Evolutionary conservation across 2,329 filamentous ascomycete genomes (phyloP).

Genomic region (Akanthomyces dipterigenus): DNA sequence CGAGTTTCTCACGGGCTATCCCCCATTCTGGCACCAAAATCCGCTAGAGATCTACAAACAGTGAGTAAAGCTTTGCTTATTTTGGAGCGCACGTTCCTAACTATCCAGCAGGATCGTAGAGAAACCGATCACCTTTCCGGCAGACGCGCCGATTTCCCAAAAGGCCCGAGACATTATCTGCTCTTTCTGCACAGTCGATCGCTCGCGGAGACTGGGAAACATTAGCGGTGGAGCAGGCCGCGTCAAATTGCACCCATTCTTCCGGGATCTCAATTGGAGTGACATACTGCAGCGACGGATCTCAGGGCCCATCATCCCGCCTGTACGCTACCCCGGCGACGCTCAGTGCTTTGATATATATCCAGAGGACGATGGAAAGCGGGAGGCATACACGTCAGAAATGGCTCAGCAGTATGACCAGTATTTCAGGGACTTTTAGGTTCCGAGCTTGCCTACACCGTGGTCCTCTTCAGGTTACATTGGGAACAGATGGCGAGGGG

Average conservation of each 20-base stretch:
- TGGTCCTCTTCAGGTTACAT: not conserved
- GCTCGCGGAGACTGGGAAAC: slow-evolving; percentile 71
- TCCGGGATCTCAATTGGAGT: slow-evolving; percentile 66
- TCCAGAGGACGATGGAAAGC: slow-evolving; percentile 63
- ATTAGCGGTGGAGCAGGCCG: slow-evolving; percentile 64
- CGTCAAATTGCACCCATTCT: slow-evolving; percentile 73
- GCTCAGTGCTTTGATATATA: slow-evolving; percentile 78
- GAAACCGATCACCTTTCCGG: slow-evolving; percentile 68
- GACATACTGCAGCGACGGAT: slow-evolving; percentile 58
- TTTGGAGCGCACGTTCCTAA: slow-evolving; percentile 9
- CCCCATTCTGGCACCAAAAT: slow-evolving; percentile 81
- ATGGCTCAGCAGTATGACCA: slow-evolving; percentile 63
- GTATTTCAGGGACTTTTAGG: slow-evolving; percentile 64
- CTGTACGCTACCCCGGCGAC: slow-evolving; percentile 64
- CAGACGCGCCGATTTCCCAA: slow-evolving; percentile 55
- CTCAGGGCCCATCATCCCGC: slow-evolving; percentile 68
- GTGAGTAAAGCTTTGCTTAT: slow-evolving; percentile 32
- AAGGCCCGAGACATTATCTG: slow-evolving; percentile 70
- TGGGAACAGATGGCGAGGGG: not conserved
- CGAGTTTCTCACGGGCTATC: slow-evolving; percentile 78
- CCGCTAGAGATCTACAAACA: slow-evolving; percentile 83
- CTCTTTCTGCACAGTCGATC: slow-evolving; percentile 71
- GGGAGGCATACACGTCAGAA: slow-evolving; percentile 62
- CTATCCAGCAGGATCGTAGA: slow-evolving; percentile 59
- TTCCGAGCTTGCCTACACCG: not conserved